Base-by-base conservation (phyloP, 1,284 basidiomycete genomes). In the Agroathelia rolfsii region DNA sequence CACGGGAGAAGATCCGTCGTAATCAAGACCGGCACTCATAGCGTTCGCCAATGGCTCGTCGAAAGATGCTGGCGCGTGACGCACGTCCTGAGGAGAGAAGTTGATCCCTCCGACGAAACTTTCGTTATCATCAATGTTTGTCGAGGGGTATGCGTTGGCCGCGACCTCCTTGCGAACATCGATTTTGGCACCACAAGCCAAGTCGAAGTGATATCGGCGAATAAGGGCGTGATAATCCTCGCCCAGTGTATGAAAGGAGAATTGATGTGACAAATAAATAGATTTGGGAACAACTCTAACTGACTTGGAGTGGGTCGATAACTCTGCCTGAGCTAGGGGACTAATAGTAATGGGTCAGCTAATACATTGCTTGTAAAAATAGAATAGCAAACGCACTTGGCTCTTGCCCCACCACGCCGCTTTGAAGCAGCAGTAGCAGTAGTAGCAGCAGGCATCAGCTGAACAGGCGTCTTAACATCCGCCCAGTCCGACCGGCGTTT, bases 201-300 rank as follows among this genome's bases (percentile, higher is more conserved):
- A 62, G 38, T 77, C 75, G 32, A 85, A 59, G 32, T 76, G 71
- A 33, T 75, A 66, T 1, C 72, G 66, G 0, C 82, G 73, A 20
- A 88, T 65, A 7, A 85, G 72, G 0, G 80, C 76, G 43, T 83
- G 82, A 42, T 86, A 86, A 49, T 89, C 85, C 41, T 81, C 79
- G 1, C 74, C 70, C 0, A 88, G 64, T 2, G 72, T 66, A 44
- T 74, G 69, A 61, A 90, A 92, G 6, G 75, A 64, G 52, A 89
- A 82, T 41, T 90, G 85, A 42, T 84, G 81, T 0, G 77, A 75
- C 9, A 86, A 70, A 50, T 90, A 90, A 24, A 93, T 66, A 0
- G 81, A 66, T 0, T 74, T 66, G 1, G 85, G 80, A 1, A 85
- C 63, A 15, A 85, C 59, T 2, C 56, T 62, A 0, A 65, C 59